Percentiles rank a stretch among this genome's conserved stretches.
These are phyloP conservation scores for Geotrichum citri-aurantii DNA, from an alignment of 1,139 yeast genomes.

Conservation along the genomic window DNA sequence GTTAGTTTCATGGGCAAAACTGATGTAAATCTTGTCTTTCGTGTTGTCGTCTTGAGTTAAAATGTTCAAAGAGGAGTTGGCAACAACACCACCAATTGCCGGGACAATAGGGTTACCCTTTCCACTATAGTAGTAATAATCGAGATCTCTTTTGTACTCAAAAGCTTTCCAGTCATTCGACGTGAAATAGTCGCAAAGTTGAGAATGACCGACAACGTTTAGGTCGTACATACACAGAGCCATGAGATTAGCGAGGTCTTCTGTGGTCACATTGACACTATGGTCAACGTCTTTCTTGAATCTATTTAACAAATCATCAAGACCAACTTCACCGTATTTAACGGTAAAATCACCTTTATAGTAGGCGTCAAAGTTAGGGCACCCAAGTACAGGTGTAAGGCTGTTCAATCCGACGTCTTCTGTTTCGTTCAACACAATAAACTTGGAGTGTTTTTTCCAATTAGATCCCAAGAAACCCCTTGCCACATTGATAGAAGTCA, in stretches of 20 bases:
- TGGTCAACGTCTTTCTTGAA: conserved; percentile 30
- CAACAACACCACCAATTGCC: conserved; percentile 46
- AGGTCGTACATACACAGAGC: conserved; percentile 54
- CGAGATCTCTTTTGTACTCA: conserved; percentile 45
- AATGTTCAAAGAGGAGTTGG: conserved; percentile 46
- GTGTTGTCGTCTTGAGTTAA: conserved; percentile 34
- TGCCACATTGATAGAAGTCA: conserved; percentile 40
- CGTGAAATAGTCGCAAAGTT: conserved; percentile 50
- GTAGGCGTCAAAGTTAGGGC: conserved; percentile 20
- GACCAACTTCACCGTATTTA: conserved; percentile 26
- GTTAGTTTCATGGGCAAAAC: conserved; percentile 59
- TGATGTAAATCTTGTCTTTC: conserved; percentile 37
- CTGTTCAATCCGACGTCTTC: conserved; percentile 39
- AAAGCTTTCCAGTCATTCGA: conserved; percentile 49
- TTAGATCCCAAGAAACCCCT: conserved; percentile 39
- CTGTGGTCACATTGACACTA: conserved; percentile 29
- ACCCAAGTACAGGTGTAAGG: conserved; percentile 34
- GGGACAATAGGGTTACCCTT: conserved; percentile 46
- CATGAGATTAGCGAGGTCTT: conserved; percentile 44
- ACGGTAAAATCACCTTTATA: conserved; percentile 1
- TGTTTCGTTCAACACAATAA: conserved; percentile 37
- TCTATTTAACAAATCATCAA: conserved; percentile 36
- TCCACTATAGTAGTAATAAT: conserved; percentile 48
- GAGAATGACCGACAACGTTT: conserved; percentile 49
- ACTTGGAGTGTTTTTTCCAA: conserved; percentile 32